A percentile compares a stretch with the other conserved stretches of the same genome.
Conservation (phyloP, 306 rosid genomes). For the Fragaria iinumae region DNA sequence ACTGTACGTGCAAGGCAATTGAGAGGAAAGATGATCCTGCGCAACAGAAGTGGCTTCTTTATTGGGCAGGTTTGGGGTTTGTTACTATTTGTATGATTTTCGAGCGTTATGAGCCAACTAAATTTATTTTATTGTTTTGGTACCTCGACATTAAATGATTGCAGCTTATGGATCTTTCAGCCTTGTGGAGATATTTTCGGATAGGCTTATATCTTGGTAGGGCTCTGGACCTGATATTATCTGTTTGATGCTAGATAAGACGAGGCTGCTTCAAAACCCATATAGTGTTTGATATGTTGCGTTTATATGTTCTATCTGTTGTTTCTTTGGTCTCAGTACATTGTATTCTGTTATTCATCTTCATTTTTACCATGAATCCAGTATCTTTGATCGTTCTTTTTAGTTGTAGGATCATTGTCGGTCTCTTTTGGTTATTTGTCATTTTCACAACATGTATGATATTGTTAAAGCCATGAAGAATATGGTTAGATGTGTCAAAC, state of each 20-base stretch:
- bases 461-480: neutral
- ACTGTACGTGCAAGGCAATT: conserved; percentile 85
- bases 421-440: neutral
- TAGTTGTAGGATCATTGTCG: neutral
- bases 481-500: neutral
- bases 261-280: neutral
- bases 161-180: conserved; percentile 95
- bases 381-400: neutral
- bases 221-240: conserved; percentile 19
- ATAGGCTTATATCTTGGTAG: conserved; percentile 86
- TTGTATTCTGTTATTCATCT: neutral
- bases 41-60: conserved; percentile 75
- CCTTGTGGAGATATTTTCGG: conserved; percentile 74
- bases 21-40: conserved; percentile 67
- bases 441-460: neutral
- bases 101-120: conserved; percentile 8
- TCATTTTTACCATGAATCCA: neutral
- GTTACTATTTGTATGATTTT: neutral
- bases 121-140: conserved; percentile 10
- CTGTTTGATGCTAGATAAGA: neutral
- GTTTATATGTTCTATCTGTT: neutral
- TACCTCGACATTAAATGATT: neutral
- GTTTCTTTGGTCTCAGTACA: neutral
- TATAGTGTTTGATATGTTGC: neutral
- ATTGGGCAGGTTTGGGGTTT: conserved; percentile 80